These are phyloP conservation scores for Stephanodiscus minutulus DNA, from an alignment of 108 stramenopile genomes.

Conservation along the genomic window DNA sequence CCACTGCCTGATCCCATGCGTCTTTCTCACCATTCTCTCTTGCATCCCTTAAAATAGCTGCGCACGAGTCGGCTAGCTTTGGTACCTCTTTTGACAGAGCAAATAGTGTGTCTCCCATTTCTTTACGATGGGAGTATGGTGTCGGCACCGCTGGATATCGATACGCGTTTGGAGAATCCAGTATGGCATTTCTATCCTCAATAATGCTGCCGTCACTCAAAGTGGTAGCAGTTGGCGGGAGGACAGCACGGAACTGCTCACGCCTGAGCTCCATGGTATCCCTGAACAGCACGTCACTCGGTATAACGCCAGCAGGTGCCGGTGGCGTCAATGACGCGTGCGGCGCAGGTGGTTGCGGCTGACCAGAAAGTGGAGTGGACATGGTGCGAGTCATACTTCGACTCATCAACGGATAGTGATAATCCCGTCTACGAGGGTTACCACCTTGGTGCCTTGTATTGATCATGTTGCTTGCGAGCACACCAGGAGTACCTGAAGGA, in stretches of 20 bases:
- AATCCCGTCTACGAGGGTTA: constrained; percentile 24
- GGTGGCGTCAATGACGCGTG: constrained; percentile 2
- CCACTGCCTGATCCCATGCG: constrained; percentile 80
- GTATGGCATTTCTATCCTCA: background rate
- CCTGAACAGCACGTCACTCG: constrained; percentile 32
- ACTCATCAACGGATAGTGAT: constrained; percentile 36
- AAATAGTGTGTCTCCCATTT: constrained; percentile 77
- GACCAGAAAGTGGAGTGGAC: constrained; percentile 12
- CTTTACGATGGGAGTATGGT: constrained; percentile 72
- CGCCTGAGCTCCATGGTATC: constrained; percentile 58
- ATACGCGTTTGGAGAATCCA: constrained; percentile 36
- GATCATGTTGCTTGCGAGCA: constrained; percentile 3
- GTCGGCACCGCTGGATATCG: constrained; percentile 72
- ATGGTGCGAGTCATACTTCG: constrained; percentile 31
- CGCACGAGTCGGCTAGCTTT: constrained; percentile 60
- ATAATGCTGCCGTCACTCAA: background rate
- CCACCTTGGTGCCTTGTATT: constrained; percentile 3
- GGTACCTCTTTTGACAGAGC: constrained; percentile 60
- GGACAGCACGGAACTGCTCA: constrained; percentile 74
- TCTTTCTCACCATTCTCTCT: constrained; percentile 63
- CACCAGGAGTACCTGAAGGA: constrained; percentile 22
- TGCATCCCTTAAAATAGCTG: constrained; percentile 60
- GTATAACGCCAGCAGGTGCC: constrained; percentile 1
- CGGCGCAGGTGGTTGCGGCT: too few relatives aligned
- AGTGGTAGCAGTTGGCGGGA: constrained; percentile 12